Conservation (phyloP, 2,329 filamentous ascomycete genomes). For the Ceratocystiopsis sp. region DNA sequence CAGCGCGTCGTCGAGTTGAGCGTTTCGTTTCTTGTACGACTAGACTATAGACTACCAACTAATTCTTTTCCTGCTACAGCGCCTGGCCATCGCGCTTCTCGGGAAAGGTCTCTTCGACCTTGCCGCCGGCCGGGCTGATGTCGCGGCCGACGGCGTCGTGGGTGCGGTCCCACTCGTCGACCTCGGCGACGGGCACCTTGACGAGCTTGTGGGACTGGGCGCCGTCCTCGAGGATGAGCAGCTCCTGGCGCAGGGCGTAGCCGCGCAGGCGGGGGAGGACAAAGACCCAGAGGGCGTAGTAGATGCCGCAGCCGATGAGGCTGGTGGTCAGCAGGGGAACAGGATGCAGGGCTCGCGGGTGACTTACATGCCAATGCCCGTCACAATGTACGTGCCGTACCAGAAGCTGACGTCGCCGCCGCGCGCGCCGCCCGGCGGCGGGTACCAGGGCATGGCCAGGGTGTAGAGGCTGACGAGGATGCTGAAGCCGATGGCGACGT, state of each 20-base stretch:
- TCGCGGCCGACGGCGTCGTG: conserved; percentile 13
- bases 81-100: too few relatives aligned
- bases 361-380: conserved; percentile 46
- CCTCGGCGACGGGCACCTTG: conserved; percentile 24
- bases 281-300: conserved; percentile 32
- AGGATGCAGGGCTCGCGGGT: too few relatives aligned
- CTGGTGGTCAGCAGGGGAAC: too few relatives aligned
- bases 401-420: conserved; percentile 55
- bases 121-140: too few relatives aligned
- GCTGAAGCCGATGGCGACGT: conserved; percentile 39
- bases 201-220: conserved; percentile 29
- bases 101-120: too few relatives aligned
- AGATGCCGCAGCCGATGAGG: conserved; percentile 22
- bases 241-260: conserved; percentile 30
- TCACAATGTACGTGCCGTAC: conserved; percentile 52
- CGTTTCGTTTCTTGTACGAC: too few relatives aligned
- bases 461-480: conserved; percentile 43
- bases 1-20: too few relatives aligned
- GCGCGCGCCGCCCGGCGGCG: conserved; percentile 39
- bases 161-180: conserved; percentile 26
- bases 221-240: conserved; percentile 25
- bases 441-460: conserved; percentile 56
- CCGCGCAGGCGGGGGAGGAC: conserved; percentile 23
- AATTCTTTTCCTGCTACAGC: too few relatives aligned
- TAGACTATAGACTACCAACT: too few relatives aligned